Base-by-base conservation (phyloP, 768 basidiomycete species). In the Mycena epipterygia region DNA sequence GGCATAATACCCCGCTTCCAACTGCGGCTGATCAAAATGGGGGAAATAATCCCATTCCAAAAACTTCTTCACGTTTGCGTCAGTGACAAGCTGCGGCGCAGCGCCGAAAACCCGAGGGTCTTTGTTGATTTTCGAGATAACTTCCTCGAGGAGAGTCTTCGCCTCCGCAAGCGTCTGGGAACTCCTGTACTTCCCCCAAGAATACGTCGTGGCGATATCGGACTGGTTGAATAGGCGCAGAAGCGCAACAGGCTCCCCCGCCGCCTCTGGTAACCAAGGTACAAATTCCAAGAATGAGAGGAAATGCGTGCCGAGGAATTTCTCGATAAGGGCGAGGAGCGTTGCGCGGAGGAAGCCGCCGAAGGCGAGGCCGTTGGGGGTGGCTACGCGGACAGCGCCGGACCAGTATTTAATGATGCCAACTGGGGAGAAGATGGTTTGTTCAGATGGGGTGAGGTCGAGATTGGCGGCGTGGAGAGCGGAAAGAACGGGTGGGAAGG, bases 281-380 rank as follows among this genome's bases (percentile, higher is more conserved):
- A 62, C 60, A 62, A 46, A 60, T 60, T 60, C 58, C 58, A 60
- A 60, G 32, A 60, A 60, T 46, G 58, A 60, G 29, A 60, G 58
- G 42, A 60, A 48, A 46, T 60, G 58, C 58, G 58, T 60, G 58
- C 58, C 58, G 58, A 60, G 58, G 58, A 60, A 48, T 46, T 60
- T 60, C 58, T 60, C 58, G 58, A 60, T 44, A 46, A 60, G 58
- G 58, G 58, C 58, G 44, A 60, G 58, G 58, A 60, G 44, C 58
- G 58, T 60, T 44, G 58, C 58, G 58, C 58, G 58, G 56, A 57
- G 56, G 56, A 57, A 57, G 56, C 56, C 56, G 39, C 37, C 56
- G 56, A 57, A 57, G 56, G 39, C 37, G 56, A 57, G 56, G 39
- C 56, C 56, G 23, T 41, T 42, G 56, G 56, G 56, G 39, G 25